Percentiles rank a stretch among this genome's conserved stretches.
Evolutionary conservation across 139 green algal species (phyloP).

Genomic region (Chlorella vulgaris): DNA sequence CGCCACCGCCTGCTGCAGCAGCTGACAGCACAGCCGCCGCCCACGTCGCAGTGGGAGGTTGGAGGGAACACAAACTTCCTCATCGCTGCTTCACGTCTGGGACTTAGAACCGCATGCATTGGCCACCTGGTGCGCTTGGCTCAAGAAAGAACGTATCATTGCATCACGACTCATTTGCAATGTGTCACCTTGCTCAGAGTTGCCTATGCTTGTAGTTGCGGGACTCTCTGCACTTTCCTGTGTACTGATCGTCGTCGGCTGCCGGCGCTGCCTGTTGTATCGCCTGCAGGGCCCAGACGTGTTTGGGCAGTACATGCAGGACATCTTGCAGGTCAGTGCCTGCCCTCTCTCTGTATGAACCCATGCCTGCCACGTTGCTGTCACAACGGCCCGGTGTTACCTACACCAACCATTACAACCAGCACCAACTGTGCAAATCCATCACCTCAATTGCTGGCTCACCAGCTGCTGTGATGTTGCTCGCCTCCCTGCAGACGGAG

Average conservation of each 20-base stretch:
- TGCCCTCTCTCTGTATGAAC: neutral
- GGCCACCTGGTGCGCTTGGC: slow-evolving; percentile 75
- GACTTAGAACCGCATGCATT: slow-evolving; percentile 67
- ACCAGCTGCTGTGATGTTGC: neutral
- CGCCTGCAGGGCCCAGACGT: slow-evolving; percentile 63
- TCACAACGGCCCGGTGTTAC: too few species aligned
- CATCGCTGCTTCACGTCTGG: slow-evolving; percentile 88
- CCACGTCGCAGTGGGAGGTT: slow-evolving; percentile 21
- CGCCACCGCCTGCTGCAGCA: slow-evolving; percentile 53
- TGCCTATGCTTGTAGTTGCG: neutral
- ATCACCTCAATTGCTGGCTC: neutral
- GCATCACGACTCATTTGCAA: neutral
- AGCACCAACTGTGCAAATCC: neutral
- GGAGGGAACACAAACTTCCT: slow-evolving; percentile 89
- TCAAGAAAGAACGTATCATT: neutral
- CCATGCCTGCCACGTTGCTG: neutral
- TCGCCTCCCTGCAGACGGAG: slow-evolving; percentile 56
- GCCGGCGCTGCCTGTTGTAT: too few species aligned
- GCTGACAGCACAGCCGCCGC: slow-evolving; percentile 49
- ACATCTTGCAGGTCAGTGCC: slow-evolving; percentile 68
- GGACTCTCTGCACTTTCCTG: neutral
- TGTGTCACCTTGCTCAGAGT: too few species aligned
- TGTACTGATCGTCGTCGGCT: too few species aligned
- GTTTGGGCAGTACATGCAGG: slow-evolving; percentile 82
- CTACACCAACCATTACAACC: too few species aligned